Evolutionary conservation across 805 yeast genomes (phyloP), one percentile per base, ranked within the genome.

Genomic region (Candida corydali): DNA sequence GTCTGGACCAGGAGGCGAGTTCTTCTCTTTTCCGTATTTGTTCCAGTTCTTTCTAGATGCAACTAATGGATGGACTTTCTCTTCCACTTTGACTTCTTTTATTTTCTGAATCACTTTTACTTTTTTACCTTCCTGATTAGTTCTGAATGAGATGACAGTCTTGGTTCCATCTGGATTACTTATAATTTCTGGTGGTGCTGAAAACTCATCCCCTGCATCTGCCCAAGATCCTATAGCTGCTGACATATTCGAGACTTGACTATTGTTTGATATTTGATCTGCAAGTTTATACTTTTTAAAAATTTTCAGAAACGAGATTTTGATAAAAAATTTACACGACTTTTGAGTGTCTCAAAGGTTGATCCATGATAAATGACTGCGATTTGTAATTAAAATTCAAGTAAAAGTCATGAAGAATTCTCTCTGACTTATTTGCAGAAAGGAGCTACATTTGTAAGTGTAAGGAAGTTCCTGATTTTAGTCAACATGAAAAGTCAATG

Each of bases 41-140:
- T 66, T 59, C 98, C 97, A 93, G 48, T 77, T 76, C 61, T 81
- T 82, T 63, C 98, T 84, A 40, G 69, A 73, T n/a, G 96, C 97
- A 42, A 91, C 86, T 29, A 75, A 71, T 34, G 85, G 88, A 59
- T 86, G 86, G 28, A 88, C 96, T 45, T 73, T 76, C 60, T 86
- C 96, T 54, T 78, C 81, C 26, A 82, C 86, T 49, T 73, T 76
- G 42, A 84, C 77, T 52, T 82, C 85, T 58, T 75, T 81, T 57
- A 93, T 78, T 57, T 75, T 84, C 61, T 89, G 96, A 30, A 96
- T 88, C 36, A 89, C 77, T 62, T 83, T 86, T 45, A 84, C 86
- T 57, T 83, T 88, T 60, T 86, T 80, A 42, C 95, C 95, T 42
- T 82, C 79, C 33, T 76, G 81, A 51, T 84, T 82, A 46, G 77